These are phyloP conservation scores for Penstemon davidsonii DNA, from an alignment of 257 asterid genomes.

Conservation along the genomic window DNA sequence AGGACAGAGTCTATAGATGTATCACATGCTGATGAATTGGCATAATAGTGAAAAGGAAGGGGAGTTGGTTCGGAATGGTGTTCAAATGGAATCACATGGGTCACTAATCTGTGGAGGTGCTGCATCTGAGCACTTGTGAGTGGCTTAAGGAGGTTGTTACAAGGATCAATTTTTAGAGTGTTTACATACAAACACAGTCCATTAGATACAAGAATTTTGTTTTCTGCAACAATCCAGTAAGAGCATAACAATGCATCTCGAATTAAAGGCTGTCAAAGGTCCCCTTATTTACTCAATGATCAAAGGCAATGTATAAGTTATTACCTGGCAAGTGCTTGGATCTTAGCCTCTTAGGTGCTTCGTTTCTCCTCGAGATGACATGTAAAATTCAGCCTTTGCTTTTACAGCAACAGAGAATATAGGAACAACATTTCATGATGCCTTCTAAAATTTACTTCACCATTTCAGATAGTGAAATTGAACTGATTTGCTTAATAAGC, in stretches of 20 bases:
- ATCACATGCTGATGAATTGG: constrained; percentile 14
- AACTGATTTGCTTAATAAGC: background rate
- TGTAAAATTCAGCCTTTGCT: background rate
- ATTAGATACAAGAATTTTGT: no score
- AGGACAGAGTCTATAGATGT: constrained; percentile 7
- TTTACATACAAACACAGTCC: background rate
- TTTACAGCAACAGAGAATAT: constrained; percentile 5
- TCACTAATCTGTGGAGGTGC: constrained; percentile 7
- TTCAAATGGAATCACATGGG: constrained; percentile 2
- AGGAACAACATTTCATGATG: background rate
- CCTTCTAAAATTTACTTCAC: background rate
- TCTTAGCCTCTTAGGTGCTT: background rate
- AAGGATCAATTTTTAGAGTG: background rate
- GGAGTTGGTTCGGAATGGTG: constrained; percentile 11
- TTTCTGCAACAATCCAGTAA: background rate
- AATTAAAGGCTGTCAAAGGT: constrained; percentile 4
- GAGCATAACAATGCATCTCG: background rate
- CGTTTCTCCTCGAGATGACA: constrained; percentile 15
- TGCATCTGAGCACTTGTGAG: background rate
- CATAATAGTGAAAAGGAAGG: constrained; percentile 14
- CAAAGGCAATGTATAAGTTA: constrained; percentile 5
- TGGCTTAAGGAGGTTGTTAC: constrained; percentile 1
- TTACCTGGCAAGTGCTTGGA: constrained; percentile 7
- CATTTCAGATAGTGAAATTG: constrained; percentile 12
- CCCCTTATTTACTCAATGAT: background rate